Percentiles rank a stretch among this genome's conserved stretches.
These are phyloP conservation scores for Helenozyma baotianmanensis DNA, from an alignment of 805 yeast genomes.

Conservation along the genomic window DNA sequence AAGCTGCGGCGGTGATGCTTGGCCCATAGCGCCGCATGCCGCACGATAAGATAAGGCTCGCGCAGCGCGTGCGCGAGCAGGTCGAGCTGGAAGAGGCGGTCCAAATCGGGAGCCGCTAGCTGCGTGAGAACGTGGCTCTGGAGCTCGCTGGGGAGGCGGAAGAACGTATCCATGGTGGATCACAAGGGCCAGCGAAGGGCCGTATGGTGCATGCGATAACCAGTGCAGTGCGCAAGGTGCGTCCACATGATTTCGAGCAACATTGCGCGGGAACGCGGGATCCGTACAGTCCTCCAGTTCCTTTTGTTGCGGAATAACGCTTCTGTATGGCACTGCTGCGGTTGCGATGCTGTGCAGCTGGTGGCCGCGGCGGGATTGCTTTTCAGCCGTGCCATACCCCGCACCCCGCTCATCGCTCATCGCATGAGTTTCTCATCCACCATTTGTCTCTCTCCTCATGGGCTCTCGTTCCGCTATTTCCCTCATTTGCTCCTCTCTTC, in stretches of 20 bases:
- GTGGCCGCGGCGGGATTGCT: too few relatives aligned
- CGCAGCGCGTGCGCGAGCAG: slow-evolving; percentile 1
- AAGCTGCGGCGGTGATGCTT: slow-evolving; percentile 7
- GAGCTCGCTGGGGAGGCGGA: slow-evolving; percentile 16
- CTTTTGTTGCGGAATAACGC: too few relatives aligned
- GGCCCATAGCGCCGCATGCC: slow-evolving; percentile 13
- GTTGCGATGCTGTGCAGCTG: too few relatives aligned
- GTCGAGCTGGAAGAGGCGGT: slow-evolving; percentile 12
- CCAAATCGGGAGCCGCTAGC: slow-evolving; percentile 12
- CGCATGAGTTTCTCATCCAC: too few relatives aligned
- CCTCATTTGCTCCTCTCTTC: too few relatives aligned
- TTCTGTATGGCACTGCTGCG: too few relatives aligned
- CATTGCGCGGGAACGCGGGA: background rate
- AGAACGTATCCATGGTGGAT: slow-evolving; percentile 8
- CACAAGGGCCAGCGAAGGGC: background rate
- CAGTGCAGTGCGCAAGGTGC: slow-evolving; percentile 1
- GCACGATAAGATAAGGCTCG: slow-evolving; percentile 5
- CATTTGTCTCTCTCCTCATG: too few relatives aligned
- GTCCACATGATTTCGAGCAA: background rate
- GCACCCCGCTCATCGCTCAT: too few relatives aligned
- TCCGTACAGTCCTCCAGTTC: too few relatives aligned
- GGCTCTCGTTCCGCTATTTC: too few relatives aligned
- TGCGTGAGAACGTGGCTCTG: slow-evolving; percentile 12
- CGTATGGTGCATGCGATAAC: slow-evolving; percentile 5
- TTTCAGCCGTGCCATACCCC: too few relatives aligned